Evolutionary conservation across 2,329 filamentous ascomycete genomes (phyloP).

Genomic region (Endocalyx cinctus): DNA sequence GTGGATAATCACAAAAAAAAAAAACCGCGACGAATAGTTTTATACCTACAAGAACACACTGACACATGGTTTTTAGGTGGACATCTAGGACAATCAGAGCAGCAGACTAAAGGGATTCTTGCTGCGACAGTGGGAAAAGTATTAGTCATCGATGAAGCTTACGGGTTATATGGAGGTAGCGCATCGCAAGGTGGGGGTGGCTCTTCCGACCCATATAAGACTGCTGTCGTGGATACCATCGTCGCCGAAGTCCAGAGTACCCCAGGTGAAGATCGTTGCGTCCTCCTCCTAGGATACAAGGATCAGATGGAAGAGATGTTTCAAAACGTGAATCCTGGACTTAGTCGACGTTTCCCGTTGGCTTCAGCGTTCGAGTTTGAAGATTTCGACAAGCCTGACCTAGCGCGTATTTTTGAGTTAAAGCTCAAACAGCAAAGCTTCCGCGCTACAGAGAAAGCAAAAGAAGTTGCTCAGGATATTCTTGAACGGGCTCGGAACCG

Average conservation of each 20-base stretch:
- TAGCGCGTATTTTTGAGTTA: slow-evolving; percentile 54
- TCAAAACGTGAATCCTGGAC: slow-evolving; percentile 67
- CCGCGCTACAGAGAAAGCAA: slow-evolving; percentile 45
- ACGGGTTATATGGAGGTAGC: slow-evolving; percentile 51
- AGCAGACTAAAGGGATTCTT: slow-evolving; percentile 67
- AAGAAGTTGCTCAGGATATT: slow-evolving; percentile 53
- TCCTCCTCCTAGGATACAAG: slow-evolving; percentile 66
- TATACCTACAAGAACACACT: no score
- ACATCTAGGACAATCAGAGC: slow-evolving; percentile 67
- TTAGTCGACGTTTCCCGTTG: slow-evolving; percentile 61
- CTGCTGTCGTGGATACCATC: slow-evolving; percentile 67
- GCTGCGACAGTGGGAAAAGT: slow-evolving; percentile 65
- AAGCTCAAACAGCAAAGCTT: slow-evolving; percentile 58
- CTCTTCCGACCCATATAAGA: slow-evolving; percentile 43
- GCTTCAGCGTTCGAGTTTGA: slow-evolving; percentile 62
- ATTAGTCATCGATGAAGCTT: slow-evolving; percentile 76
- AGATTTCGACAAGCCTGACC: slow-evolving; percentile 58
- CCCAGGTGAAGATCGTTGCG: slow-evolving; percentile 67
- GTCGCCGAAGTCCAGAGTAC: slow-evolving; percentile 68
- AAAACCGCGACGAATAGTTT: no score
- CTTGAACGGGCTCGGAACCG: slow-evolving; percentile 57
- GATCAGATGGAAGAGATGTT: slow-evolving; percentile 69
- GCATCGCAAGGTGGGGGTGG: slow-evolving; percentile 18
- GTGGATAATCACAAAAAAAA: no score
- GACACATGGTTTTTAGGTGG: no score